These are phyloP conservation scores for Cryptosporidium ubiquitum DNA, from an alignment of 169 alveolate species.

Conservation along the genomic window DNA sequence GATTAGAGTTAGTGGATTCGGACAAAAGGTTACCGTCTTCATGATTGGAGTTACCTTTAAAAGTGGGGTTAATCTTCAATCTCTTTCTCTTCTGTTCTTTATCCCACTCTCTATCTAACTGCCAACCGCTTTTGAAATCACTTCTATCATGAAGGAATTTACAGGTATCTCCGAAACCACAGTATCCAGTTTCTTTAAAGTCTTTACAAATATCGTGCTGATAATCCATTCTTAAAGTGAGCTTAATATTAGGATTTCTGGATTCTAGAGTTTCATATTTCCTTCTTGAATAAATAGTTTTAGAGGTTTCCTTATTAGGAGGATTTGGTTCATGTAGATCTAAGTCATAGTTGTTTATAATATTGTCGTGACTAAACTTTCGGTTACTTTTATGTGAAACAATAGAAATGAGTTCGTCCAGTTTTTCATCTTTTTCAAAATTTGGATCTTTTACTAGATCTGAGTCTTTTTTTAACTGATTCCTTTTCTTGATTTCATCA, in stretches of 20 bases:
- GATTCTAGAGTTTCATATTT: slow-evolving; percentile 28
- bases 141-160: slow-evolving; percentile 96
- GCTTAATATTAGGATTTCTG: slow-evolving; percentile 86
- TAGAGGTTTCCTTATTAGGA: not conserved
- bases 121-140: slow-evolving; percentile 97
- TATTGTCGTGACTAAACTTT: slow-evolving; percentile 12
- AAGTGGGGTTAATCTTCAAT: slow-evolving; percentile 13
- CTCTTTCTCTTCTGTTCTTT: slow-evolving; percentile 85
- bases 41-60: slow-evolving; percentile 59
- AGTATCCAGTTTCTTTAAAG: slow-evolving; percentile 97
- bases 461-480: not conserved
- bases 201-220: slow-evolving; percentile 97
- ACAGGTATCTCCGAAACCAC: slow-evolving; percentile 98
- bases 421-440: not conserved
- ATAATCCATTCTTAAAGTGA: slow-evolving; percentile 93
- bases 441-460: not conserved
- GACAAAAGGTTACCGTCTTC: slow-evolving; percentile 80
- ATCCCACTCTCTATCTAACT: slow-evolving; percentile 93
- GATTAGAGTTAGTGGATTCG: slow-evolving; percentile 45
- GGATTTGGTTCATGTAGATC: not conserved
- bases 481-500: not conserved
- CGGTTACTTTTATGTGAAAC: not conserved
- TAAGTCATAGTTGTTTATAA: not conserved
- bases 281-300: not conserved
- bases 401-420: not conserved